Base-by-base conservation (phyloP, 1,139 yeast species). In the Kazachstania sp. region DNA sequence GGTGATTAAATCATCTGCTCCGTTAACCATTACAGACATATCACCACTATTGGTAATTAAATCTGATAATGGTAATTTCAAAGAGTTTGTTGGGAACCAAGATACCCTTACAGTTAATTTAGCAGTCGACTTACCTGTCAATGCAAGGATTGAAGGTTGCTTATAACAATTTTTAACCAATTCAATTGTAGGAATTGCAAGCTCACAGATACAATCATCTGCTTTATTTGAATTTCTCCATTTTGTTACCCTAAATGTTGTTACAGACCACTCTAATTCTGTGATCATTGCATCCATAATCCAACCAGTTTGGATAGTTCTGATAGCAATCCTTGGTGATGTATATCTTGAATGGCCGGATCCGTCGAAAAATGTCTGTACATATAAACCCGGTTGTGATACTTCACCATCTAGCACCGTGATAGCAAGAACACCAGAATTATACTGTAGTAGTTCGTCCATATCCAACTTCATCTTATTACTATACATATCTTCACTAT, bases 341-440 rank as follows among this genome's bases (percentile, higher is more conserved):
- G 70, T 73, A 60, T 70, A 81, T 46, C 78, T 75, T 16, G 81
- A 71, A 60, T 77, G 78, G 4, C 87, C 83, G 51, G 72, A 76
- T 55, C 80, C 81, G 64, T 90, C 97, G 55, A 86, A 80, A 61
- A 75, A 83, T 0, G 79, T 75, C 63, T 86, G 94, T 37, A 88
- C 68, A 59, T 73, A 84, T 5, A 78, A 71, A 47, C 76, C 78
- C 35, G 72, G 73, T 53, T 73, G 72, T 39, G 75, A 64, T 37
- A 81, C 65, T 32, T 69, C 71, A 42, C 82, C 86, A 20, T 78
- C 79, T 30, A 78, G 62, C 34, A 90, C 59, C 45, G 84, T 80
- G 56, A 73, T 77, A 3, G 82, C 82, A 48, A 88, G 70, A 23
- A 87, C 79, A 69, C 97, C 98, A 46, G 86, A 72, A 54, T 77